Evolutionary conservation across 1,284 basidiomycete species (phyloP).

Genomic region (Caloboletus inedulis): DNA sequence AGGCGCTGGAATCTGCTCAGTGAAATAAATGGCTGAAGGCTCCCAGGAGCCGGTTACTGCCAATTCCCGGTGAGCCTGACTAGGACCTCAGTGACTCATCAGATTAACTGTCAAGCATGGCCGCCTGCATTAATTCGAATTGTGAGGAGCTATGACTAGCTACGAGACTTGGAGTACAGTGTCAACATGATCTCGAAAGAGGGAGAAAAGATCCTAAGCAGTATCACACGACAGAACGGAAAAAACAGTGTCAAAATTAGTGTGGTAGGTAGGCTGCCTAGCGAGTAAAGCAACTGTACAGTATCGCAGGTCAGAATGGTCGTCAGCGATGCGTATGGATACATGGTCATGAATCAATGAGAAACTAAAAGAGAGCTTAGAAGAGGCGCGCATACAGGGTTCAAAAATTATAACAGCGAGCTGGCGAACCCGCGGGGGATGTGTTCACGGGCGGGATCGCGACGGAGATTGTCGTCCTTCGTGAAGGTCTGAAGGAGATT

Average conservation of each 20-base stretch:
- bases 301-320: slow-evolving; percentile 21
- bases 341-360: slow-evolving; percentile 18
- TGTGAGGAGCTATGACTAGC: slow-evolving; percentile 3
- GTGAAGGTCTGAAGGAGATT: slow-evolving; percentile 32
- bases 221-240: slow-evolving; percentile 10
- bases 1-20: neutral
- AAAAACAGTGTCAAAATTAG: slow-evolving; percentile 21
- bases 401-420: slow-evolving; percentile 10
- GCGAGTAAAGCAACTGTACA: slow-evolving; percentile 41
- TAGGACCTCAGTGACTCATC: no score
- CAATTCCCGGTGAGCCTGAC: slow-evolving; percentile 4
- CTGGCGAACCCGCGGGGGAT: neutral
- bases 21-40: no score
- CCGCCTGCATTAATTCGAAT: slow-evolving; percentile 15
- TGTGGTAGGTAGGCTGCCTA: slow-evolving; percentile 29
- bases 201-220: neutral
- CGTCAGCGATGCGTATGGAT: slow-evolving; percentile 29
- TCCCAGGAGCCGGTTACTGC: slow-evolving; percentile 10
- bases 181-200: slow-evolving; percentile 1
- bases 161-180: slow-evolving; percentile 14
- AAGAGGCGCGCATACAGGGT: slow-evolving; percentile 16
- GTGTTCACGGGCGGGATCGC: slow-evolving; percentile 18
- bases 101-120: neutral
- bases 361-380: slow-evolving; percentile 1
- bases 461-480: slow-evolving; percentile 33